A percentile compares a stretch with the other conserved stretches of the same genome.
Conservation (phyloP, 495 filamentous ascomycete genomes). For the Penicillium lividum region DNA sequence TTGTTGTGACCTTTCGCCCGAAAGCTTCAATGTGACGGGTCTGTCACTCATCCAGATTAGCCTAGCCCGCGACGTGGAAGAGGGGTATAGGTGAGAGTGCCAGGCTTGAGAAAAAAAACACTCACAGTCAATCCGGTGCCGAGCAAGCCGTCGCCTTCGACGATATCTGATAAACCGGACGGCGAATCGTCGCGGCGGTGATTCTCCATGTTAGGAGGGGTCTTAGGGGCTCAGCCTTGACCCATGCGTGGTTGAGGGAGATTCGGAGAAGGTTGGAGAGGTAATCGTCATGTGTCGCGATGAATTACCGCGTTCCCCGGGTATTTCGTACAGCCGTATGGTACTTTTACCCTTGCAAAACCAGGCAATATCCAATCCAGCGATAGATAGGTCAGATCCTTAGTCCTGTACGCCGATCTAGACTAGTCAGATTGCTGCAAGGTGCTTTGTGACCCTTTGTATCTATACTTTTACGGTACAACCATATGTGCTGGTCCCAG, state of each 20-base stretch:
- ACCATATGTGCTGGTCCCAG: background rate
- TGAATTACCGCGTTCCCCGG: conserved; percentile 41
- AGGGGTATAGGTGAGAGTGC: conserved; percentile 5
- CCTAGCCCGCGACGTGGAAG: conserved; percentile 7
- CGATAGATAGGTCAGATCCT: conserved; percentile 13
- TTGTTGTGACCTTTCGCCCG: conserved; percentile 90
- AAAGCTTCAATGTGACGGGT: conserved; percentile 89
- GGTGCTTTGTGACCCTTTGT: conserved; percentile 6
- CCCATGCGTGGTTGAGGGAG: conserved; percentile 32
- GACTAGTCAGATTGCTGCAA: conserved; percentile 18
- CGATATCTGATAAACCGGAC: conserved; percentile 48
- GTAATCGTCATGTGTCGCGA: conserved; percentile 35
- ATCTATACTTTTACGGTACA: conserved; percentile 7
- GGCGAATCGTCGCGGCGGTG: conserved; percentile 49
- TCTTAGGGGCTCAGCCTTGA: conserved; percentile 29
- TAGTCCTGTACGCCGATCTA: conserved; percentile 1
- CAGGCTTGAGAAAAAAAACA: conserved; percentile 16
- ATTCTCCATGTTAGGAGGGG: conserved; percentile 44
- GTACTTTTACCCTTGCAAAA: conserved; percentile 15
- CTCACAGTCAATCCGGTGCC: conserved; percentile 56
- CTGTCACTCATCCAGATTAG: conserved; percentile 45
- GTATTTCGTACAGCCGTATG: conserved; percentile 19
- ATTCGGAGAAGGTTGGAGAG: conserved; percentile 27
- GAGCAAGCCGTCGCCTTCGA: conserved; percentile 50
- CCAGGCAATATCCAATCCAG: background rate